Evolutionary conservation across 208 protist species (phyloP), one percentile per base, ranked within the genome.

Genomic region (Acanthamoeba triangularis): DNA sequence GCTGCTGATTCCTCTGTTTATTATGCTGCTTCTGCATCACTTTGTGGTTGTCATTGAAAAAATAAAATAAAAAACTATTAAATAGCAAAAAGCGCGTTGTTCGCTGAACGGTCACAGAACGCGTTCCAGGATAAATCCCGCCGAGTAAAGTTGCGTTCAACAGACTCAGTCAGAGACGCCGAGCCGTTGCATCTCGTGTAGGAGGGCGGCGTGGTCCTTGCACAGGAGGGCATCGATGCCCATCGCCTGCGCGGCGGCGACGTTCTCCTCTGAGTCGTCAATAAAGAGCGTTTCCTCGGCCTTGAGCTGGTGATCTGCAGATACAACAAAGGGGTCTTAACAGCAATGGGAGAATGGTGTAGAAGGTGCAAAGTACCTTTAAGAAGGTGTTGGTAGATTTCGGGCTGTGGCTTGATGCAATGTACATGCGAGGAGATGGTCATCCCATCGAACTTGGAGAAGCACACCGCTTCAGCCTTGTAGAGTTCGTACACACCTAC

Each of bases 141-240:
- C n/a, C n/a, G n/a, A n/a, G n/a, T n/a, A n/a, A n/a, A n/a, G n/a
- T n/a, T n/a, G n/a, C n/a, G n/a, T n/a, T n/a, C n/a, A n/a, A n/a
- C n/a, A n/a, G n/a, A n/a, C n/a, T n/a, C n/a, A n/a, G n/a, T n/a
- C 59, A 91, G 14, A 91, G 59, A 1, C 33, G 33, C 41, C 33
- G 14, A 91, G 56, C 28, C 54, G 84, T 14, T 91, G 84, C 54
- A 91, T 25, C 52, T 91, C 84, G 0, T n/a, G 35, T 8, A 74
- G 33, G 7, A 69, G 54, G 23, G 30, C 18, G n/a, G 11, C 84
- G 35, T 91, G 84, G 41, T 91, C 56, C 20, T 25, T 65, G 84
- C 84, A 91, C n/a, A 91, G 35, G 33, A 91, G 35, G 30, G 56
- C 84, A 52, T 72, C 59, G 37, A 91, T 91, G 54, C 84, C 84